Conservation (phyloP, 2,329 filamentous ascomycete species). For the Cladosporium austrohemisphaericum region DNA sequence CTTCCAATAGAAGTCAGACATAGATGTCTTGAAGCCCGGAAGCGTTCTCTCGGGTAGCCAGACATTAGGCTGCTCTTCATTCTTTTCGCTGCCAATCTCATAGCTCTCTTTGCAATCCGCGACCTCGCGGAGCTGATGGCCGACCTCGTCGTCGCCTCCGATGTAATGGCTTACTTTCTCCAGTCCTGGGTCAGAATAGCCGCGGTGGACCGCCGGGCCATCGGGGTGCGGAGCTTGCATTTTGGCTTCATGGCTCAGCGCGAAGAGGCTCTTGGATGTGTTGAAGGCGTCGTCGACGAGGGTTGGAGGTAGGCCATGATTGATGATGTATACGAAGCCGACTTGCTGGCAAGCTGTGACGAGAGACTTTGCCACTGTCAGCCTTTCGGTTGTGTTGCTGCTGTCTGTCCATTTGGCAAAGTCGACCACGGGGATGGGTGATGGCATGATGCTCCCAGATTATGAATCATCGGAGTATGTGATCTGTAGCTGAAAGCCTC, state of each 20-base stretch:
- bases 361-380: conserved; percentile 31
- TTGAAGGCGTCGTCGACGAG: conserved; percentile 28
- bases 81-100: conserved; percentile 45
- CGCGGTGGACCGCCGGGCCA: conserved; percentile 37
- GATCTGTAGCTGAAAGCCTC: no score
- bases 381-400: neutral
- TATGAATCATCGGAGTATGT: no score
- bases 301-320: conserved; percentile 35
- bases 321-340: conserved; percentile 42
- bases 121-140: conserved; percentile 17
- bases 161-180: conserved; percentile 34
- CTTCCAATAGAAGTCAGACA: conserved; percentile 31
- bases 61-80: conserved; percentile 44
- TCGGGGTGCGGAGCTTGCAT: conserved; percentile 39
- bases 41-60: conserved; percentile 47
- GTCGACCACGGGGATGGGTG: conserved; percentile 23
- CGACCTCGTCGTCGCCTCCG: conserved; percentile 16
- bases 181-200: conserved; percentile 37
- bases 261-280: conserved; percentile 37
- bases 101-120: conserved; percentile 37
- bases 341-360: conserved; percentile 37
- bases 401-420: conserved; percentile 20
- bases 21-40: conserved; percentile 40
- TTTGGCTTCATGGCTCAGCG: conserved; percentile 34
- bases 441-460: neutral